Percentiles rank a stretch among this genome's conserved stretches.
Conservation (phyloP, 192 early-diverging fungal species). For the Entomortierella chlamydospora region DNA sequence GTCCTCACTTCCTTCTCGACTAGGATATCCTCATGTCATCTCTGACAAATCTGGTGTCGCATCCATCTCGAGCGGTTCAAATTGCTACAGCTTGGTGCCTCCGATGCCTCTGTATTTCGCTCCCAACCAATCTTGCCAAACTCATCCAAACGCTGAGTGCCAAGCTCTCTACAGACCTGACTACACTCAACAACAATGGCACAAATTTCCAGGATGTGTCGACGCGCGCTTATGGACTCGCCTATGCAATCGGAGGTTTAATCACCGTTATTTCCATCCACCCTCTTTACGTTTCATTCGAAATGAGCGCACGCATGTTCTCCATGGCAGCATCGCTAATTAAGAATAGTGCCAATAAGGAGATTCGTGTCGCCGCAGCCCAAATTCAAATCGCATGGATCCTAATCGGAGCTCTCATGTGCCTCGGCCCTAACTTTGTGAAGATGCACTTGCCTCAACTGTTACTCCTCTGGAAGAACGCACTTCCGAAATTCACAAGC, state of each 20-base stretch:
- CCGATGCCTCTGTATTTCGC: constrained; percentile 71
- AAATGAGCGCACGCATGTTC: constrained; percentile 82
- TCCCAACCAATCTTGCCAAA: constrained; percentile 71
- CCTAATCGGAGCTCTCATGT: constrained; percentile 79
- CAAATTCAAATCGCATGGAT: constrained; percentile 85
- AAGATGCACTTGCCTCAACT: constrained; percentile 82
- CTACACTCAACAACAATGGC: constrained; percentile 79
- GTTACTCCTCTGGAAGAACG: constrained; percentile 81
- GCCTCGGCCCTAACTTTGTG: constrained; percentile 85
- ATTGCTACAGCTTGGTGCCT: constrained; percentile 78
- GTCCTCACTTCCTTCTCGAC: neutral
- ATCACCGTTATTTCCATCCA: constrained; percentile 75
- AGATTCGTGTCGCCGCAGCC: constrained; percentile 65
- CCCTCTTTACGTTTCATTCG: constrained; percentile 80
- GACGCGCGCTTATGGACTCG: constrained; percentile 71
- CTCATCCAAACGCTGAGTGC: constrained; percentile 62
- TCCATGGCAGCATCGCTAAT: constrained; percentile 81
- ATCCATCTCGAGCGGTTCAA: constrained; percentile 79
- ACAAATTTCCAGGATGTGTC: constrained; percentile 67
- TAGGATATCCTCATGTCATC: constrained; percentile 76
- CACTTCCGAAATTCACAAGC: constrained; percentile 76
- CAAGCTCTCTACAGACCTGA: constrained; percentile 64
- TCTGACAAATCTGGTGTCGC: constrained; percentile 73
- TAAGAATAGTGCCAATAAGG: constrained; percentile 69
- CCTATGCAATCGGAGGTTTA: constrained; percentile 69